Percentiles rank a stretch among this genome's conserved stretches.
Evolutionary conservation across 768 basidiomycete genomes (phyloP).

Genomic region (Tulasnella sp.): DNA sequence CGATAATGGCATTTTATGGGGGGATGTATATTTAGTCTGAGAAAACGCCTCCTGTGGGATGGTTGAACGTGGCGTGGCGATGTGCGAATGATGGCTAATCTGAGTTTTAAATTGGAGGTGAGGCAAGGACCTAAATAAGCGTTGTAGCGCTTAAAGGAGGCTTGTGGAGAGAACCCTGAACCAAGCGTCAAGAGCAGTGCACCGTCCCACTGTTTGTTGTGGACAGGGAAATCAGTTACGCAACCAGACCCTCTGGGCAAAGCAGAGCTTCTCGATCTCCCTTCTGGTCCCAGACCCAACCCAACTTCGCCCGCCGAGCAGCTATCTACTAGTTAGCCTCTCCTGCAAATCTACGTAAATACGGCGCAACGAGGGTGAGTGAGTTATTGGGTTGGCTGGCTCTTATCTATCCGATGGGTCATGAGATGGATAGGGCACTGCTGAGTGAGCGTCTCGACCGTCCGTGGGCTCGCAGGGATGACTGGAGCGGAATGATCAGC

Average conservation of each 20-base stretch:
- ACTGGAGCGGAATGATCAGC: neutral
- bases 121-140: neutral
- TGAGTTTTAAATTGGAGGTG: slow-evolving; percentile 7
- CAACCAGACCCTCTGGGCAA: neutral
- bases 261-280: slow-evolving; percentile 6
- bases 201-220: neutral
- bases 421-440: neutral
- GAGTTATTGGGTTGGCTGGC: neutral
- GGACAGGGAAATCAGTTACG: slow-evolving; percentile 5
- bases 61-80: neutral
- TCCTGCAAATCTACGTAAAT: neutral
- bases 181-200: neutral
- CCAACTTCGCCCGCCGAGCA: neutral
- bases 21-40: neutral
- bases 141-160: neutral
- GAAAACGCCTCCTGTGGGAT: neutral
- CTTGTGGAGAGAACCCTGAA: neutral
- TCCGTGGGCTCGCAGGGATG: neutral
- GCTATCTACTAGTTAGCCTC: neutral
- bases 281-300: neutral
- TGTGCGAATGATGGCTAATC: neutral
- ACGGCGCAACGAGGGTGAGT: neutral
- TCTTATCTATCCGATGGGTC: slow-evolving; percentile 15
- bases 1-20: neutral
- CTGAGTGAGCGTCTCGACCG: neutral